Evolutionary conservation across 441 rosid species (phyloP), one percentile per base, ranked within the genome.

Genomic region (Dalechampia spathulata): DNA sequence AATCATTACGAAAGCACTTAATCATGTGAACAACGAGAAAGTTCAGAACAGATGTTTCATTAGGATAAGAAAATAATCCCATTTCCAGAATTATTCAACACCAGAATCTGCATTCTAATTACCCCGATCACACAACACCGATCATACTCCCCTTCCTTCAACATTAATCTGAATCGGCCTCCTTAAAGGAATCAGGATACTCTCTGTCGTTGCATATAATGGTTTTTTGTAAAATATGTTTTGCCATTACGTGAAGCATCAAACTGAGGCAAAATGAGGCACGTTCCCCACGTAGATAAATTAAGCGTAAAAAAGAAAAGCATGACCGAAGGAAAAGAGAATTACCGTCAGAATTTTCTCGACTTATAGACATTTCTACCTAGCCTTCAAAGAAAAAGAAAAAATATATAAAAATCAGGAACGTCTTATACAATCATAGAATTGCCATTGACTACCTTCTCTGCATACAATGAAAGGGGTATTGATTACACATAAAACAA

Each of bases 351-450:
- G 74, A 38, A 56, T 78, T 71, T 38, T 77, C 83, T 66, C 63
- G 85, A 52, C 72, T 77, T 52, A 71, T 22, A 63, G 95, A 72
- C 90, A 78, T 80, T 58, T 76, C 68, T n/a, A n/a, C n/a, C 8
- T 74, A 73, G 40, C 67, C 72, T 72, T 60, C 40, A 63, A 48
- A 55, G 37, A 72, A 60, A 60, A 60, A 64, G 5, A 30, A 4
- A 30, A 30, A 30, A 30, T 30, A 30, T 8, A n/a, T n/a, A 73
- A 56, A 47, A 69, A 76, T 58, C 64, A 64, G 1, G 20, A 47
- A 55, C 32, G n/a, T 20, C 71, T 13, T 43, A 43, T 65, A 74
- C 32, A 67, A 69, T 64, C 66, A 60, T 56, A 63, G 10, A 45
- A 56, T 16, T 14, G 30, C 71, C 76, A 69, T 63, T 28, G 49